Evolutionary conservation across 1,284 basidiomycete species (phyloP).

Genomic region (Boletus semigastroideus): DNA sequence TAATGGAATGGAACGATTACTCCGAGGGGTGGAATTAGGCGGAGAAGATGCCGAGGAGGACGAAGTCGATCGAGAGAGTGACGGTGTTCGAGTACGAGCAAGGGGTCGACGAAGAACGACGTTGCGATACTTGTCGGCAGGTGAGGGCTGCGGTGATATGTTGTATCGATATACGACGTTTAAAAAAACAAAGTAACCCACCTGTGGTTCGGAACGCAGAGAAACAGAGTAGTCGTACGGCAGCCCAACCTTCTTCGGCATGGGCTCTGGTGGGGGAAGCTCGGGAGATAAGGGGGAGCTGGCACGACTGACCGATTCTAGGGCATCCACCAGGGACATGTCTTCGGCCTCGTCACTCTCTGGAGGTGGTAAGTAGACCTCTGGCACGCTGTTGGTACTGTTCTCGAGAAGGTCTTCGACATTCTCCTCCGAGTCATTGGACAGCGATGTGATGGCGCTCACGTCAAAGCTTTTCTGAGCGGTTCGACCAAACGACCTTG

Average conservation of each 20-base stretch:
- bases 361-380: slow-evolving; percentile 49
- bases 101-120: slow-evolving; percentile 56
- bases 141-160: slow-evolving; percentile 48
- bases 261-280: slow-evolving; percentile 38
- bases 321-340: slow-evolving; percentile 56
- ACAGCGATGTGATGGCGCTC: slow-evolving; percentile 55
- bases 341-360: slow-evolving; percentile 42
- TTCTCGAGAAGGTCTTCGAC: slow-evolving; percentile 36
- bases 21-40: slow-evolving; percentile 63
- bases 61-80: slow-evolving; percentile 62
- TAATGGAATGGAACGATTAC: slow-evolving; percentile 45
- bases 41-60: slow-evolving; percentile 64
- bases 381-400: slow-evolving; percentile 50
- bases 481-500: slow-evolving; percentile 29
- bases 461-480: slow-evolving; percentile 57
- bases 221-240: slow-evolving; percentile 62
- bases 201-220: slow-evolving; percentile 64
- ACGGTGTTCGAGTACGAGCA: slow-evolving; percentile 65
- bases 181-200: slow-evolving; percentile 30
- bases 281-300: slow-evolving; percentile 47
- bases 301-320: slow-evolving; percentile 57
- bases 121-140: slow-evolving; percentile 66
- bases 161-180: slow-evolving; percentile 2
- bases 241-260: slow-evolving; percentile 49
- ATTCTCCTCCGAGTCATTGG: slow-evolving; percentile 43